Evolutionary conservation across 139 green algal species (phyloP).

Genomic region (Zygnema cylindricum): DNA sequence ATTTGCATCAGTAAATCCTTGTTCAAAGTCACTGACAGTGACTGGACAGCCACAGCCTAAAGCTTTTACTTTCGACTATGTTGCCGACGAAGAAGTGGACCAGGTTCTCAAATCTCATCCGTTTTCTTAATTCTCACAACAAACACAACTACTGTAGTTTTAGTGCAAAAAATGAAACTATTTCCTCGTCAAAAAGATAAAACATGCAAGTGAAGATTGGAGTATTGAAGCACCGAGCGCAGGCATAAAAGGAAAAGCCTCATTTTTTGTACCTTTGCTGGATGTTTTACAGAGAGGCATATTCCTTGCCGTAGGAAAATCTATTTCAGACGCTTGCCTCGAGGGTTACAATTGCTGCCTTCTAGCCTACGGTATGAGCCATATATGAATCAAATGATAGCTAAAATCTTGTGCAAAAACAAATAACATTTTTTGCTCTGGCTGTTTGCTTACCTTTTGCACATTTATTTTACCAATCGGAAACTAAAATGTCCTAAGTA

Average conservation of each 20-base stretch:
- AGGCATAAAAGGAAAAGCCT: background rate
- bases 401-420: background rate
- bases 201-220: background rate
- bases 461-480: background rate
- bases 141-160: background rate
- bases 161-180: background rate
- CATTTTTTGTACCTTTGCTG: background rate
- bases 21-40: background rate
- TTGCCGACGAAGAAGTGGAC: slow-evolving; percentile 38
- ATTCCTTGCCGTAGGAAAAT: slow-evolving; percentile 50
- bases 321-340: slow-evolving; percentile 56
- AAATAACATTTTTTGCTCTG: background rate
- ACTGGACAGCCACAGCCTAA: slow-evolving; percentile 1
- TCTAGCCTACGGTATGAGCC: slow-evolving; percentile 63
- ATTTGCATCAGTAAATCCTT: slow-evolving; percentile 22
- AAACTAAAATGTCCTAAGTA: slow-evolving; percentile 9
- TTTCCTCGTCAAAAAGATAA: background rate
- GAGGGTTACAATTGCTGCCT: slow-evolving; percentile 66
- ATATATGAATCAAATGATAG: background rate
- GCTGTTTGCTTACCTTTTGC: background rate
- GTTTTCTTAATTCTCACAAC: background rate
- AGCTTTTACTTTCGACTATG: slow-evolving; percentile 54
- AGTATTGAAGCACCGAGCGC: background rate
- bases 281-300: slow-evolving; percentile 58
- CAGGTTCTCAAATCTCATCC: slow-evolving; percentile 32